phyloP scores from a whole-genome alignment of 495 filamentous ascomycete species.

The Astrocystis sublimbata region DNA sequence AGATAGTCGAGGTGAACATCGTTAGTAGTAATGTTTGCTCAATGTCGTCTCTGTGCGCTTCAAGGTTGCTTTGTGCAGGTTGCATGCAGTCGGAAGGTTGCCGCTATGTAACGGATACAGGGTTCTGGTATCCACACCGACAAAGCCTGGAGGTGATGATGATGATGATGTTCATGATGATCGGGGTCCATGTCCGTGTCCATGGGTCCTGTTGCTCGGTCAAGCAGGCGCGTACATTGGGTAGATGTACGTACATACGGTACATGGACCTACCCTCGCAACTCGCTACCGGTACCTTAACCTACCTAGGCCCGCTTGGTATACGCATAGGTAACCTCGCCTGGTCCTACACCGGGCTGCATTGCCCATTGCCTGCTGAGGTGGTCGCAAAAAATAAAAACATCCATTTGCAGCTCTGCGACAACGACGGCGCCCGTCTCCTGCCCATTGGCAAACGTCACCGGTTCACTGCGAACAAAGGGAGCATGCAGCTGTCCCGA shows the following conservation, averaged over 20 bases:
- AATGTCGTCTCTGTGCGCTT: too few species aligned
- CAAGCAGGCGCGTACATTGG: too few species aligned
- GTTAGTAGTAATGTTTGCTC: too few species aligned
- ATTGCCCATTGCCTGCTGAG: too few species aligned
- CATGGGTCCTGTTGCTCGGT: neutral
- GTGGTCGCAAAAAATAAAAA: too few species aligned
- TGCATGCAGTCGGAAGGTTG: neutral
- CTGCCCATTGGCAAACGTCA: neutral
- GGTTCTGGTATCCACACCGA: constrained; percentile 3
- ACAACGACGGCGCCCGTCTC: constrained; percentile 1
- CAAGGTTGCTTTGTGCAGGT: neutral
- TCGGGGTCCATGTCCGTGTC: neutral
- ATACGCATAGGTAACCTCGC: too few species aligned
- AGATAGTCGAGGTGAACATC: too few species aligned
- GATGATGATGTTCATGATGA: neutral
- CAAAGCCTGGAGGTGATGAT: constrained; percentile 12
- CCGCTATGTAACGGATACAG: neutral
- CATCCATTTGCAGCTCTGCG: neutral
- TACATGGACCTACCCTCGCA: too few species aligned
- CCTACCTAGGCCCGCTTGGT: too few species aligned
- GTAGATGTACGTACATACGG: too few species aligned
- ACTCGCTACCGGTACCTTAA: neutral
- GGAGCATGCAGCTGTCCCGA: neutral
- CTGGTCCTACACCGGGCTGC: neutral
- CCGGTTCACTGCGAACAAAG: neutral